These are phyloP conservation scores for Serendipita indica DNA, from an alignment of 768 basidiomycete genomes.

Conservation along the genomic window DNA sequence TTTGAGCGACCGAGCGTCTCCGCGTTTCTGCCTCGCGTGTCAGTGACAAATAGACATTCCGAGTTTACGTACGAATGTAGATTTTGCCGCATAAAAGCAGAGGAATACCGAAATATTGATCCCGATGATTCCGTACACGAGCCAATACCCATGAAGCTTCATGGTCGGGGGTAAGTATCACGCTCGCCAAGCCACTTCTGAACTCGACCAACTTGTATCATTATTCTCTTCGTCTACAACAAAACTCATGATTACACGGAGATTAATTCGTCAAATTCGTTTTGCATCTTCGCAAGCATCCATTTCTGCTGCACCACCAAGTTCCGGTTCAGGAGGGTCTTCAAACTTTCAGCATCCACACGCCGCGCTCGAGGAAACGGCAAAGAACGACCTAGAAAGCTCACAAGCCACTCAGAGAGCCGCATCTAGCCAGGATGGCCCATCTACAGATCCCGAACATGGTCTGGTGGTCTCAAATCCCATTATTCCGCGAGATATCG, in stretches of 20 bases:
- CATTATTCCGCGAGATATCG: not conserved
- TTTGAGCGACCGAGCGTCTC: slow-evolving; percentile 26
- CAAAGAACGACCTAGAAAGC: not conserved
- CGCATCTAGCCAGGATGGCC: not conserved
- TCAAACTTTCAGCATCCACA: slow-evolving; percentile 3
- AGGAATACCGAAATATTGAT: slow-evolving; percentile 48
- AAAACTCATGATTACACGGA: not conserved
- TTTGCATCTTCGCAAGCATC: not conserved
- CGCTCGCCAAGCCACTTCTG: not conserved
- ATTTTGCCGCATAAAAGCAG: slow-evolving; percentile 34
- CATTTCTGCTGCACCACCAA: not conserved
- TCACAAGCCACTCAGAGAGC: not conserved
- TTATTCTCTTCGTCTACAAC: not conserved
- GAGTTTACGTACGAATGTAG: slow-evolving; percentile 19
- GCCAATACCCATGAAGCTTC: slow-evolving; percentile 33
- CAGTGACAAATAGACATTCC: slow-evolving; percentile 12
- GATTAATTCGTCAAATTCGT: not conserved
- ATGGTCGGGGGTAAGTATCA: not conserved
- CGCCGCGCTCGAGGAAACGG: not conserved
- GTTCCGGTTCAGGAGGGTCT: not conserved
- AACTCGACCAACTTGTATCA: not conserved
- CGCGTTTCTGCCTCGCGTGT: slow-evolving; percentile 13
- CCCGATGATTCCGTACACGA: slow-evolving; percentile 51
- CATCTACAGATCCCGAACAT: not conserved
- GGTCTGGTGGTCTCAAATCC: not conserved